A percentile compares a stretch with the other conserved stretches of the same genome.
Evolutionary conservation across 1,284 basidiomycete species (phyloP).

Genomic region (Porphyrellus sp.): DNA sequence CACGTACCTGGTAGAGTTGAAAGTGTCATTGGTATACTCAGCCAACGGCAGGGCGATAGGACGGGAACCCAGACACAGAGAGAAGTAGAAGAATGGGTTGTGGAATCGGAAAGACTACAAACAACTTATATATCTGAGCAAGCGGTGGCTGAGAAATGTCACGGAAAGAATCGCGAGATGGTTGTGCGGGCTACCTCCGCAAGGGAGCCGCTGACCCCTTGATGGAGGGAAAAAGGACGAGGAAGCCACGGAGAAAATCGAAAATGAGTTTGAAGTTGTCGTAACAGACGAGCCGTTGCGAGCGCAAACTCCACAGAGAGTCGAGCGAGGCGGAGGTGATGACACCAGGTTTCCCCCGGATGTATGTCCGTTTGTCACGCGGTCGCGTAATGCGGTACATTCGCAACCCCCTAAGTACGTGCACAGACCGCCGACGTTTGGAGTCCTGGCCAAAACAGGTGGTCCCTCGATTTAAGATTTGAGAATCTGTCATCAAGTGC

Average conservation of each 20-base stretch:
- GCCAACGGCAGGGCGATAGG: not conserved
- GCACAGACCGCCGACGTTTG: not conserved
- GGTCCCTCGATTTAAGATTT: not conserved
- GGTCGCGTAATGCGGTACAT: not conserved
- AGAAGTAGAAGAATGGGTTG: not conserved
- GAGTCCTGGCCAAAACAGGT: not conserved
- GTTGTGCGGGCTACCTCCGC: slow-evolving; percentile 3
- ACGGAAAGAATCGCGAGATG: slow-evolving; percentile 1
- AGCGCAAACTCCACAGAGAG: not conserved
- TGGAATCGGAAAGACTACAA: not conserved
- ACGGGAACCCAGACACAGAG: not conserved
- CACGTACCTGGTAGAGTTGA: slow-evolving; percentile 29
- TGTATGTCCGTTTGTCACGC: not conserved
- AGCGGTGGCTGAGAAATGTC: slow-evolving; percentile 26
- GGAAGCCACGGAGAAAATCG: not conserved
- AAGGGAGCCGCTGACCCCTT: not conserved
- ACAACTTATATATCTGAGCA: slow-evolving; percentile 28
- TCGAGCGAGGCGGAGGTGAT: not conserved
- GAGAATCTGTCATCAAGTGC: not conserved
- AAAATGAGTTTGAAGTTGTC: slow-evolving; percentile 11
- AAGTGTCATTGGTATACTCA: slow-evolving; percentile 20
- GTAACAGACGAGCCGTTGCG: slow-evolving; percentile 13
- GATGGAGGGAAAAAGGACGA: not conserved
- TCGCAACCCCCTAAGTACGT: not conserved
- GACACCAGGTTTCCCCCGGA: not conserved